Evolutionary conservation across 257 asterid genomes (phyloP), one percentile per base, ranked within the genome.

Genomic region (Knoxia roxburghii): DNA sequence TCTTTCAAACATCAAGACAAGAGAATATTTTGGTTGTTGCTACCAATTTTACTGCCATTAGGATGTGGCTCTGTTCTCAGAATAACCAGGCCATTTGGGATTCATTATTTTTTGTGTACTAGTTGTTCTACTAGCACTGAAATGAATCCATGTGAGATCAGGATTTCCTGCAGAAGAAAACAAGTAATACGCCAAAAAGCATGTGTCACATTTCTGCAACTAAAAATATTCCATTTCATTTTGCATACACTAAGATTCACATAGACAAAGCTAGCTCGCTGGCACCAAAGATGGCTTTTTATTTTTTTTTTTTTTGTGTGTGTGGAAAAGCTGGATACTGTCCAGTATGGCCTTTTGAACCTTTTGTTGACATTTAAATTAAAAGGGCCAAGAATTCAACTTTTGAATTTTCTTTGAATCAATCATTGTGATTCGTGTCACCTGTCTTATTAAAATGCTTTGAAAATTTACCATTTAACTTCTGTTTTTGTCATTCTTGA

Each of bases 131-230:
- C n/a, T n/a, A n/a, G n/a, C n/a, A n/a, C n/a, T n/a, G n/a, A 41
- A 37, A 66, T 70, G 43, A 21, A 64, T 75, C 83, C 88, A 75
- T 81, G 91, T 84, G 94, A 82, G 57, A 21, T 68, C 24, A 84
- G 72, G 77, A 75, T 67, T 58, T 65, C 56, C 78, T 58, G 64
- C 20, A 53, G 72, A 18, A 74, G 67, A 84, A 52, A 67, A 77
- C 96, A 76, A 45, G 65, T 65, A 79, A 81, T 80, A 83, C 70
- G 87, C 83, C 97, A 83, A 84, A n/a, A 84, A 49, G 53, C 89
- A 86, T 82, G 91, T 83, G 89, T 71, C 43, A 9, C 73, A 69
- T 64, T 67, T 52, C 39, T 30, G 13, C 17, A 29, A 7, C 9
- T 27, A 45, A 29, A 29, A 23, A 70, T 54, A 52, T 63, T 35